Base-by-base conservation (phyloP, 805 yeast genomes). In the Hanseniaspora guilliermondii region DNA sequence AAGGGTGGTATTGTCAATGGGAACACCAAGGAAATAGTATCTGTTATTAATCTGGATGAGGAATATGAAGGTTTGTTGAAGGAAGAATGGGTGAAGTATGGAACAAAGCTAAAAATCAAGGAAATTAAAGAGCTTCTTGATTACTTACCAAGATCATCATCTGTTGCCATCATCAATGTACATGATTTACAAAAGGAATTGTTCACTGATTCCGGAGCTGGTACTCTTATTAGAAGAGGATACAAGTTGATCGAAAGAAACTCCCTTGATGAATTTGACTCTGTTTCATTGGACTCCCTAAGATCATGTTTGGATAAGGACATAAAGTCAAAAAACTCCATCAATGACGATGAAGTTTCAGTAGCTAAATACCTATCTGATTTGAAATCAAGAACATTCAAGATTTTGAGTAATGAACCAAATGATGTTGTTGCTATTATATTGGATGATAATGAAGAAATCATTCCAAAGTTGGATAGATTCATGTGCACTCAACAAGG, bases 141-240 rank as follows among this genome's bases (percentile, higher is more conserved):
- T 72, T 89, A 84, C 67, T 77, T 93, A 67, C 99, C 99, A 57
- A 82, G 97, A 69, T 87, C 97, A 3, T 88, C 97, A 0, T 88
- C 97, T 4, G 99, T 93, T 48, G 98, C 99, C 44, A 93, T 93
- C 67, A 93, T 93, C 63, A 86, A 91, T 61, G 97, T 93, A 45
- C 79, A 86, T 63, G 97, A 93, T 67, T 77, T 93, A 64, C 97
- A 93, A 72, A 93, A 91, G 68, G 99, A 93, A 70, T 78, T 93
- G 65, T 93, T 93, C 72, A 93, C 99, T 40, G 98, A 93, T 69
- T 85, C 96, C 17, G 99, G 99, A 70, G 99, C 98, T 32, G 99
- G 99, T 66, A 93, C 99, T 46, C 76, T 93, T 73, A 88, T 93
- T 63, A 85, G 98, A 77, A 82, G 98, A 70, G 99, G 99, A 58